Evolutionary conservation across 495 filamentous ascomycete species (phyloP).

Genomic region (Tetracladium setigerum): DNA sequence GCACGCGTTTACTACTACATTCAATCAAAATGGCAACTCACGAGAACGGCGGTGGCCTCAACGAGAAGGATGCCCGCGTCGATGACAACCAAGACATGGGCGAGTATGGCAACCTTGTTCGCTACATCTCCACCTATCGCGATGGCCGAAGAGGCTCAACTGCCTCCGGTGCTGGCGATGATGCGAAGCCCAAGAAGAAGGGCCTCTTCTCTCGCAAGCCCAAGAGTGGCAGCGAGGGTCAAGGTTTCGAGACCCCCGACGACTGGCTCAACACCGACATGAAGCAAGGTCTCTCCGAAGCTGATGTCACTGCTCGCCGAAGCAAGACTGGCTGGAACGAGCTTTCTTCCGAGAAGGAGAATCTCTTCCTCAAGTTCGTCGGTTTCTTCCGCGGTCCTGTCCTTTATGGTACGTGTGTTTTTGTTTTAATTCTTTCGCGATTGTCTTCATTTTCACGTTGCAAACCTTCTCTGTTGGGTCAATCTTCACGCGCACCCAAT

Average conservation of each 20-base stretch:
- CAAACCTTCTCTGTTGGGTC: too few species aligned
- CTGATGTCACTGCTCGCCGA: slow-evolving; percentile 57
- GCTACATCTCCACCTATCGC: slow-evolving; percentile 60
- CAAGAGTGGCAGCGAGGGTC: neutral
- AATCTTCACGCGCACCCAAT: too few species aligned
- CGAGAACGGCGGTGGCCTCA: slow-evolving; percentile 20
- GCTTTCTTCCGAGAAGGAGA: slow-evolving; percentile 67
- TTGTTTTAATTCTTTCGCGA: too few species aligned
- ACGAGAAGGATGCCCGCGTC: slow-evolving; percentile 2
- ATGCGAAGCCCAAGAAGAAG: slow-evolving; percentile 39
- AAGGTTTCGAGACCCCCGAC: slow-evolving; percentile 48
- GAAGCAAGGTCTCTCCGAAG: slow-evolving; percentile 47
- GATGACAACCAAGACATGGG: slow-evolving; percentile 21
- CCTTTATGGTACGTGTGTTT: slow-evolving; percentile 69
- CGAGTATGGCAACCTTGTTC: slow-evolving; percentile 42
- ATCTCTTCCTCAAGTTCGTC: slow-evolving; percentile 68
- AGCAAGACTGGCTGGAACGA: slow-evolving; percentile 69
- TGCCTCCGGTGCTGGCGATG: slow-evolving; percentile 37
- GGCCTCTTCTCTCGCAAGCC: slow-evolving; percentile 17
- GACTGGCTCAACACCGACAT: slow-evolving; percentile 72
- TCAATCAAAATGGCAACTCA: slow-evolving; percentile 10
- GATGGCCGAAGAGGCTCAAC: slow-evolving; percentile 51
- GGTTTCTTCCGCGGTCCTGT: slow-evolving; percentile 77
- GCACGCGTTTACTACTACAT: too few species aligned
- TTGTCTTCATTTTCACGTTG: too few species aligned